phyloP scores from a whole-genome alignment of 1,139 yeast genomes.

The Yamadazyma atmosphaerica region DNA sequence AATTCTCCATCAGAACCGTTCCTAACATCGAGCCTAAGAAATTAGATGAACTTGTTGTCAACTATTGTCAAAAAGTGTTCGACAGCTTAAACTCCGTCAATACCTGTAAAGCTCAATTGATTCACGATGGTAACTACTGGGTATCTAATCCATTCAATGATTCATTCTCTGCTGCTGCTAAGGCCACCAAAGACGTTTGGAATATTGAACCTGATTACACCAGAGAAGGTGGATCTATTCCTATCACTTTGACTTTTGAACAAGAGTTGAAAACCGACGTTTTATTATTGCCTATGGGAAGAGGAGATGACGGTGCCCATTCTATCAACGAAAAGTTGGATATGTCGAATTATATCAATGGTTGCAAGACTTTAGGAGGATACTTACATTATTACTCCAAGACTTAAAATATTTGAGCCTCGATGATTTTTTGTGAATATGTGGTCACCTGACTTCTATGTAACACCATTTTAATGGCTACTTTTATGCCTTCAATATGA shows the following conservation, averaged over 20 bases:
- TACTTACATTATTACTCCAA: conserved; percentile 83
- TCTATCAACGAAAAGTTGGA: conserved; percentile 94
- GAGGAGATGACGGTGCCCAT: conserved; percentile 99
- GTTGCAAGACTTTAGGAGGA: conserved; percentile 91
- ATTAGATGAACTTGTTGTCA: conserved; percentile 74
- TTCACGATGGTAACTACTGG: conserved; percentile 97
- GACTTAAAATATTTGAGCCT: too few species aligned
- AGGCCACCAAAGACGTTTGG: conserved; percentile 94
- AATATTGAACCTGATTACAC: conserved; percentile 94
- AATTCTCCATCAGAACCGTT: conserved; percentile 95
- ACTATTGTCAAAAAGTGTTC: conserved; percentile 67
- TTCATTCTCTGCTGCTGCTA: conserved; percentile 89
- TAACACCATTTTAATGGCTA: too few species aligned
- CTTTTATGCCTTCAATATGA: too few species aligned
- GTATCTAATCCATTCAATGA: conserved; percentile 91
- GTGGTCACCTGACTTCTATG: too few species aligned
- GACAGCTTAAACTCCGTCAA: conserved; percentile 74
- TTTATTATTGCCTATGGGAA: conserved; percentile 91
- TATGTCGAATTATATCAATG: conserved; percentile 85
- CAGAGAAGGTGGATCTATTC: conserved; percentile 98
- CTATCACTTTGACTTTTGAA: conserved; percentile 92
- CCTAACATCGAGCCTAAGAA: conserved; percentile 85
- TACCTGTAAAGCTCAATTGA: conserved; percentile 65
- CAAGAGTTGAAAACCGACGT: conserved; percentile 82
- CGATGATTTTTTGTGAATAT: too few species aligned